phyloP scores from a whole-genome alignment of 345 rosid genomes.

The Lepidium sativum region DNA sequence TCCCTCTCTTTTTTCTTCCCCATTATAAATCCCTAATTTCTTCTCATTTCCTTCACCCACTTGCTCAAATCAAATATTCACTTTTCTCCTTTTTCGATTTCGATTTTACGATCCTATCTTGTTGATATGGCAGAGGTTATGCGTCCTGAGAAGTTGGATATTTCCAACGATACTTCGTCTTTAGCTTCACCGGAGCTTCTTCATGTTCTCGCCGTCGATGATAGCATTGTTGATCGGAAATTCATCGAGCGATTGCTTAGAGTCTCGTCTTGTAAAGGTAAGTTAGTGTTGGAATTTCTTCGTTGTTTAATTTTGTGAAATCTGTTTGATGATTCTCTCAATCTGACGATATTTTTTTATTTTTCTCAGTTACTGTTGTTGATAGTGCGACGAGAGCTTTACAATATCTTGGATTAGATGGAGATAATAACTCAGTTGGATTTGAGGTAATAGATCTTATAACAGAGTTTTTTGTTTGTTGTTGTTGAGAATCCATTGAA shows the following conservation, averaged over 20 bases:
- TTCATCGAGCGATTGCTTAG: conserved; percentile 70
- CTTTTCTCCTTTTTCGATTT: neutral
- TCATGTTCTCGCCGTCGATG: conserved; percentile 95
- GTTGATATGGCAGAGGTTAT: conserved; percentile 28
- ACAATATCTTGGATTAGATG: too few relatives aligned
- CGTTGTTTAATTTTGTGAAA: neutral
- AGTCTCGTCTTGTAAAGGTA: conserved; percentile 79
- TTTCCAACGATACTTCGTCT: conserved; percentile 16
- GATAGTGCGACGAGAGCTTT: too few relatives aligned
- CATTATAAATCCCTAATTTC: too few relatives aligned
- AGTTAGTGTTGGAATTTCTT: neutral
- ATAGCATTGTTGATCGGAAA: conserved; percentile 71
- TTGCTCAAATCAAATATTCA: too few relatives aligned
- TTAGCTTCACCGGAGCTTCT: conserved; percentile 43
- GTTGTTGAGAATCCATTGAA: too few relatives aligned
- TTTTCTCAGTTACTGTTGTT: too few relatives aligned
- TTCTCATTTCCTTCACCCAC: too few relatives aligned
- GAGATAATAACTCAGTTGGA: too few relatives aligned
- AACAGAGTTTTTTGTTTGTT: too few relatives aligned
- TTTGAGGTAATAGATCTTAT: too few relatives aligned
- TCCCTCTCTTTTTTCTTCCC: conserved; percentile 12
- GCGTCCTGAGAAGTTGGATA: conserved; percentile 10
- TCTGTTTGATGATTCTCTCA: neutral
- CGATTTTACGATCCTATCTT: neutral
- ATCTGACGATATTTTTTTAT: neutral